These are phyloP conservation scores for Tulasnella sp. DNA, from an alignment of 768 basidiomycete species.

Conservation along the genomic window DNA sequence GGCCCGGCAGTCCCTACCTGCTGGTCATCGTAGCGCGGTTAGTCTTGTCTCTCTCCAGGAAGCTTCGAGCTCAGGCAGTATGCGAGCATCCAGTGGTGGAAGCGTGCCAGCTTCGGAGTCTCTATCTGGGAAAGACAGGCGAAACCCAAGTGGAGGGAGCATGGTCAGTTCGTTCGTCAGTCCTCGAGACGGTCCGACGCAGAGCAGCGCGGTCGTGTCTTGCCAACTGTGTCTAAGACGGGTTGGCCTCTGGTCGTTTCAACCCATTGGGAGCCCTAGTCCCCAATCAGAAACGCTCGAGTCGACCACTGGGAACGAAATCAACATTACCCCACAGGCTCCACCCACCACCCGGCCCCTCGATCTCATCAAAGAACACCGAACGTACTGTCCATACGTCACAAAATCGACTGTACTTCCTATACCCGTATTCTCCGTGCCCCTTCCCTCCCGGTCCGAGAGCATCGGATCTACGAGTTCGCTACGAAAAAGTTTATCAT, in stretches of 20 bases:
- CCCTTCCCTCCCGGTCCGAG: conserved; percentile 13
- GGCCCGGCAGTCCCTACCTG: not conserved
- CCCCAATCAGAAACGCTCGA: not conserved
- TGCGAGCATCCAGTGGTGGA: conserved; percentile 4
- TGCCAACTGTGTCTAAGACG: conserved; percentile 69
- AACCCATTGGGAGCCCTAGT: not conserved
- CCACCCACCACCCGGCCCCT: conserved; percentile 37
- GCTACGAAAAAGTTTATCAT: conserved; percentile 14
- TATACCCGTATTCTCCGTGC: conserved; percentile 10
- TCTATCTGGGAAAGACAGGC: not conserved
- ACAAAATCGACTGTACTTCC: conserved; percentile 21
- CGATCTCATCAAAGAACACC: conserved; percentile 70
- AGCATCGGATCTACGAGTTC: conserved; percentile 8
- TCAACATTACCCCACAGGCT: conserved; percentile 25
- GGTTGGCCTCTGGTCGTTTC: conserved; percentile 67
- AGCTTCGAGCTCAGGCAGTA: not conserved
- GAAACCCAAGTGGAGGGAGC: not conserved
- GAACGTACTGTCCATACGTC: conserved; percentile 79
- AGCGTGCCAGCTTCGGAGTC: not conserved
- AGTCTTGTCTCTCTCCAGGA: not conserved
- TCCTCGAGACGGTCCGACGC: not conserved
- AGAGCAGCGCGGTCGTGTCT: conserved; percentile 46
- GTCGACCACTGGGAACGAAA: not conserved
- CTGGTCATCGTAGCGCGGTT: not conserved
- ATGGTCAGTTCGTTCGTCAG: not conserved